Conservation (phyloP, 2,329 filamentous ascomycete genomes). For the Whalleya microplaca region DNA sequence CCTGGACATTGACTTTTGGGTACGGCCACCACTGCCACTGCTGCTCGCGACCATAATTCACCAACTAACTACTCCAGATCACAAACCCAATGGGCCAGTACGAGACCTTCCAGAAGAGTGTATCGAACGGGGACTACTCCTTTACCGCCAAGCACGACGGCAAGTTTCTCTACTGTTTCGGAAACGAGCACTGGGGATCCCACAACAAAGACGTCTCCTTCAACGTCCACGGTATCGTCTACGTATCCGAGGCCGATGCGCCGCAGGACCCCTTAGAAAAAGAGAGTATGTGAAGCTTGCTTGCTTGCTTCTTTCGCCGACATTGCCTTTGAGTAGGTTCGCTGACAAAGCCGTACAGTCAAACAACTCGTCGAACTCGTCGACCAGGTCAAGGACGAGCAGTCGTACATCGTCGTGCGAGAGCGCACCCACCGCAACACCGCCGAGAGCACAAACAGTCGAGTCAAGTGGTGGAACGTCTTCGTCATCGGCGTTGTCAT, state of each 20-base stretch:
- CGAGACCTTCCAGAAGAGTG: constrained; percentile 77
- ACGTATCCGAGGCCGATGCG: constrained; percentile 86
- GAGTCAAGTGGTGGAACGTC: constrained; percentile 99
- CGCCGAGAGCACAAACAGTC: constrained; percentile 94
- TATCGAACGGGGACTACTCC: constrained; percentile 90
- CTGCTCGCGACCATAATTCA: constrained; percentile 5
- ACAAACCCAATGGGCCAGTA: constrained; percentile 76
- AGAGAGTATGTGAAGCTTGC: constrained; percentile 66
- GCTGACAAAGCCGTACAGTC: constrained; percentile 57
- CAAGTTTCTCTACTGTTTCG: constrained; percentile 96
- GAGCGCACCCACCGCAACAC: constrained; percentile 98
- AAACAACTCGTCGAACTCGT: constrained; percentile 83
- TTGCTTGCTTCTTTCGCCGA: background rate
- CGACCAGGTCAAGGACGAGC: constrained; percentile 94
- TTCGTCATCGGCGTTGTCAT: constrained; percentile 90
- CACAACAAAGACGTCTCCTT: constrained; percentile 98
- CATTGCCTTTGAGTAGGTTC: background rate
- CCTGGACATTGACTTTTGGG: constrained; percentile 97
- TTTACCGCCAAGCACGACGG: constrained; percentile 87
- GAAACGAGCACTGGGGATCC: constrained; percentile 97
- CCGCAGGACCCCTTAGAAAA: constrained; percentile 86
- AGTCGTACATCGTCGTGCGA: constrained; percentile 92
- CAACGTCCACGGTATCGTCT: constrained; percentile 98
- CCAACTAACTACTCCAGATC: constrained; percentile 56
- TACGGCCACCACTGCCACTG: constrained; percentile 50